These are phyloP conservation scores for Aureobasidium sp. DNA, from an alignment of 2,329 filamentous ascomycete genomes.

Conservation along the genomic window DNA sequence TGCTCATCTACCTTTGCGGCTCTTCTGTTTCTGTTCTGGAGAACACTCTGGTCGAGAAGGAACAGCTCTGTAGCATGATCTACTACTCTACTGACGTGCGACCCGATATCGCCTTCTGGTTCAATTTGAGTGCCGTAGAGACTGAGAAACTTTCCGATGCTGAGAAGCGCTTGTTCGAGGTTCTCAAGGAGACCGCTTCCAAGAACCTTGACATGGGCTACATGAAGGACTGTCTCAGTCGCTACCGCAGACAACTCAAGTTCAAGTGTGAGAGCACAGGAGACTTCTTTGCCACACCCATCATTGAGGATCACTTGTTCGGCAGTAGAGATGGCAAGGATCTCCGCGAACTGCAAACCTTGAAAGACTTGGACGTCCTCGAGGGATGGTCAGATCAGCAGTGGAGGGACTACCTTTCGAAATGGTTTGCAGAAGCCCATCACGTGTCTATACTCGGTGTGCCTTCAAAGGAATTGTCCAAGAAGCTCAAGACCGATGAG, in stretches of 20 bases:
- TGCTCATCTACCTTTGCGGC: conserved; percentile 81
- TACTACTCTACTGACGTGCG: conserved; percentile 72
- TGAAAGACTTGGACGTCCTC: conserved; percentile 56
- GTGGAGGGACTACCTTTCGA: conserved; percentile 75
- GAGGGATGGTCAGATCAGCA: conserved; percentile 74
- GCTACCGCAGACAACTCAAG: conserved; percentile 74
- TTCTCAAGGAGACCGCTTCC: conserved; percentile 72
- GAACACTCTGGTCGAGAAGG: conserved; percentile 85
- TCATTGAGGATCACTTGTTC: conserved; percentile 90
- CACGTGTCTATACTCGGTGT: conserved; percentile 85
- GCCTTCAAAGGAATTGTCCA: conserved; percentile 72
- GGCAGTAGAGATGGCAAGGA: conserved; percentile 70
- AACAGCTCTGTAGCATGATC: conserved; percentile 83
- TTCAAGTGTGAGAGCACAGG: conserved; percentile 76
- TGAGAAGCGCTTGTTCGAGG: conserved; percentile 75
- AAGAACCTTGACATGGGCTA: conserved; percentile 86
- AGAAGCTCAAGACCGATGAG: conserved; percentile 75
- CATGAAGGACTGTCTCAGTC: conserved; percentile 75
- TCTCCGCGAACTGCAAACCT: conserved; percentile 34
- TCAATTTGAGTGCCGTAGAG: conserved; percentile 78
- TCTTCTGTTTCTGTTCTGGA: conserved; percentile 90
- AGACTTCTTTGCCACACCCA: conserved; percentile 72
- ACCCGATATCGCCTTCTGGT: conserved; percentile 75
- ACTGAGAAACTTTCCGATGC: conserved; percentile 79
- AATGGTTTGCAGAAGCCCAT: conserved; percentile 77